Evolutionary conservation across 495 filamentous ascomycete species (phyloP).

Genomic region (Aspergillus incahuasiensis): DNA sequence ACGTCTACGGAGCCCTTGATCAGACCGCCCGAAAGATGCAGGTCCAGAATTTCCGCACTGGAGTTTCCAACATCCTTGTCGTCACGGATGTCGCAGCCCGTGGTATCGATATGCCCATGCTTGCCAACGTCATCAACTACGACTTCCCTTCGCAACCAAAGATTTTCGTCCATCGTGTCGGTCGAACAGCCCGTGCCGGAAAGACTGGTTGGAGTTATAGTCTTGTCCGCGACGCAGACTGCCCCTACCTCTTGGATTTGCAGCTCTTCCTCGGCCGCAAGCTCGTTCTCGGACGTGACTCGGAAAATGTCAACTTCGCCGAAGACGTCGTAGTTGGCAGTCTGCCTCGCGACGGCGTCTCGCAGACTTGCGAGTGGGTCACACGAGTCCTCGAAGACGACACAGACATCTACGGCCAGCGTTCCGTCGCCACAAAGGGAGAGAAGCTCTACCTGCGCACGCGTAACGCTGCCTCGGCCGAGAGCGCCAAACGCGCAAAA

Average conservation of each 20-base stretch:
- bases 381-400: constrained; percentile 70
- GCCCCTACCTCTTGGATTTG: constrained; percentile 88
- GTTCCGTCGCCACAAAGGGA: constrained; percentile 72
- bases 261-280: constrained; percentile 86
- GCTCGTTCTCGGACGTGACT: constrained; percentile 61
- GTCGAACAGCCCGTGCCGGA: constrained; percentile 89
- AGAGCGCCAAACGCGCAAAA: constrained; percentile 81
- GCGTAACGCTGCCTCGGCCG: constrained; percentile 77
- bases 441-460: constrained; percentile 90
- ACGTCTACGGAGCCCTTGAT: constrained; percentile 89
- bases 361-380: constrained; percentile 70
- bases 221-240: constrained; percentile 77
- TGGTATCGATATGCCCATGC: constrained; percentile 94
- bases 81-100: constrained; percentile 95
- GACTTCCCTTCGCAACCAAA: constrained; percentile 97
- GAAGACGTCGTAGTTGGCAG: constrained; percentile 76
- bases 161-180: constrained; percentile 93
- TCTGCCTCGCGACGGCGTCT: constrained; percentile 63
- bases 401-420: constrained; percentile 65
- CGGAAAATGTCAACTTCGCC: constrained; percentile 59
- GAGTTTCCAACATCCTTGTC: constrained; percentile 85
- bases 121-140: constrained; percentile 98
- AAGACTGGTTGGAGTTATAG: constrained; percentile 91
- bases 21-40: constrained; percentile 88
- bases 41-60: constrained; percentile 79